Percentiles rank a stretch among this genome's conserved stretches.
Conservation (phyloP, 1,284 basidiomycete genomes). For the Marasmius sp. region DNA sequence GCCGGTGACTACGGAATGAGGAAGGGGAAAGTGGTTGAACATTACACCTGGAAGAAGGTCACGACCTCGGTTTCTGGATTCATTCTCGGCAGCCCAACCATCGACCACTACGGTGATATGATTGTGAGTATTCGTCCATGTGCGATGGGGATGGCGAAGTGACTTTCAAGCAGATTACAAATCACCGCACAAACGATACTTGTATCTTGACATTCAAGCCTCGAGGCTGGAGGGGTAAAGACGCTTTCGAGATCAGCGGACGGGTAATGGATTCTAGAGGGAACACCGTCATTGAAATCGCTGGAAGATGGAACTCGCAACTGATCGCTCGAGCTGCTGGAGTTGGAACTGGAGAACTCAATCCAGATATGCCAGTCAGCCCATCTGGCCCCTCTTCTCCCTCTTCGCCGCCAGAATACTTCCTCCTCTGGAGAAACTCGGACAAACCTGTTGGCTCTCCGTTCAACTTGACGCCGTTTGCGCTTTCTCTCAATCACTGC, state of each 20-base stretch:
- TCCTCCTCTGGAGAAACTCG: slow-evolving; percentile 93
- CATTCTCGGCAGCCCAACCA: slow-evolving; percentile 89
- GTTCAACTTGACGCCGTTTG: slow-evolving; percentile 95
- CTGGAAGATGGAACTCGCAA: slow-evolving; percentile 95
- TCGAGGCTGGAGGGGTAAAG: slow-evolving; percentile 89
- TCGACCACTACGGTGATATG: slow-evolving; percentile 98
- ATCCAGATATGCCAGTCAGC: slow-evolving; percentile 68
- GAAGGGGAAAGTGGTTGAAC: slow-evolving; percentile 68
- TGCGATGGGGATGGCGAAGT: neutral
- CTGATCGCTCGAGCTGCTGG: slow-evolving; percentile 84
- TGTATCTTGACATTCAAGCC: slow-evolving; percentile 95
- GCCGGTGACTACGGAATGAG: slow-evolving; percentile 24
- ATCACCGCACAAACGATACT: slow-evolving; percentile 90
- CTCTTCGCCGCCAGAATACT: slow-evolving; percentile 58
- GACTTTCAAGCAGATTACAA: slow-evolving; percentile 61
- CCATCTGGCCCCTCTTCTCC: slow-evolving; percentile 40
- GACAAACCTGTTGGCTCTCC: slow-evolving; percentile 77
- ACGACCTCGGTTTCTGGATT: slow-evolving; percentile 94
- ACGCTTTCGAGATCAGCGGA: slow-evolving; percentile 92
- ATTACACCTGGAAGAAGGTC: slow-evolving; percentile 95
- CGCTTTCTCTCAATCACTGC: slow-evolving; percentile 88
- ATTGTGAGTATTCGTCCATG: slow-evolving; percentile 52
- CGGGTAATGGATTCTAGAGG: slow-evolving; percentile 73
- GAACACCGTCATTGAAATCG: slow-evolving; percentile 82
- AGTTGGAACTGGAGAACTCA: slow-evolving; percentile 62